Evolutionary conservation across 1,284 basidiomycete genomes (phyloP).

Genomic region (Cutaneotrichosporon daszewskae): DNA sequence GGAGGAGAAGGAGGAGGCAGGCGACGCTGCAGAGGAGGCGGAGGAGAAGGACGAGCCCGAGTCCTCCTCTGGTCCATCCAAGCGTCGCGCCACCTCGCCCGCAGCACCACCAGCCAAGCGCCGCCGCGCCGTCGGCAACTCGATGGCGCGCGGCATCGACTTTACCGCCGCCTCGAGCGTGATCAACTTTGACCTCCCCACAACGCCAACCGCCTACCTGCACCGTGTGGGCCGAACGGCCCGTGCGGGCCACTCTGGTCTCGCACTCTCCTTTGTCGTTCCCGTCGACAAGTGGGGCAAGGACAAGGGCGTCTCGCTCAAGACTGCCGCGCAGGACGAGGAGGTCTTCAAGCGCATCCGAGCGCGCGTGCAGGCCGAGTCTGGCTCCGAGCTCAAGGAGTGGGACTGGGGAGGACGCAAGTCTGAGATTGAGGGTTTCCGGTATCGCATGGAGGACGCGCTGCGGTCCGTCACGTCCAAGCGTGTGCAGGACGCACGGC

Average conservation of each 20-base stretch:
- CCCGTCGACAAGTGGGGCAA: slow-evolving; percentile 67
- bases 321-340: slow-evolving; percentile 70
- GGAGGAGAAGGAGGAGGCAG: slow-evolving; percentile 42
- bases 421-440: slow-evolving; percentile 85
- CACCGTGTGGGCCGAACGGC: slow-evolving; percentile 96
- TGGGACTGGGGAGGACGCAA: slow-evolving; percentile 87
- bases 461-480: slow-evolving; percentile 79
- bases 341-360: slow-evolving; percentile 70
- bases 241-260: slow-evolving; percentile 87
- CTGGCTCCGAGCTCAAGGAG: slow-evolving; percentile 75
- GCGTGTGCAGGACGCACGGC: slow-evolving; percentile 80
- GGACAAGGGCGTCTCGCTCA: slow-evolving; percentile 55
- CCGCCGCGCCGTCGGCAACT: slow-evolving; percentile 69
- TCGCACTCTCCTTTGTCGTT: slow-evolving; percentile 85
- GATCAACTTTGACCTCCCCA: slow-evolving; percentile 95
- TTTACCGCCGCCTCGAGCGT: slow-evolving; percentile 97
- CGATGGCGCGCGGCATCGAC: slow-evolving; percentile 93
- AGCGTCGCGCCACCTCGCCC: slow-evolving; percentile 37
- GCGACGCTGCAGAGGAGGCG: slow-evolving; percentile 19
- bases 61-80: slow-evolving; percentile 42
- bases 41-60: slow-evolving; percentile 48
- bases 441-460: slow-evolving; percentile 97
- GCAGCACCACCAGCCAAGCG: slow-evolving; percentile 25
- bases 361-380: slow-evolving; percentile 60
- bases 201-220: slow-evolving; percentile 82